Percentiles rank a stretch among this genome's conserved stretches.
phyloP scores from a whole-genome alignment of 306 rosid genomes.

The Malus sieversii region DNA sequence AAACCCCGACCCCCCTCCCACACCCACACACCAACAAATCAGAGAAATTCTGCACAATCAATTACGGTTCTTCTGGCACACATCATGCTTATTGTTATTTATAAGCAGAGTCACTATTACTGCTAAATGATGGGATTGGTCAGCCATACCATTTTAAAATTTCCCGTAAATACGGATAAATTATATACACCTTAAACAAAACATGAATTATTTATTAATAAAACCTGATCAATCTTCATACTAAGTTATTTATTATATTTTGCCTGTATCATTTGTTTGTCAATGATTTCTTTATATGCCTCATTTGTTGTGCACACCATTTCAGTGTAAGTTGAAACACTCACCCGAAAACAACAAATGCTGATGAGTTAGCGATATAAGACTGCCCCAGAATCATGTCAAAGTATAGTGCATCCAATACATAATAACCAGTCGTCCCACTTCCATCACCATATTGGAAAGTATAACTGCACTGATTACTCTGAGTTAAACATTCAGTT shows the following conservation, averaged over 20 bases:
- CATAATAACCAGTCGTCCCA: constrained; percentile 75
- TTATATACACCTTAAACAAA: neutral
- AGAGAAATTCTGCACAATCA: neutral
- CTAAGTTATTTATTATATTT: neutral
- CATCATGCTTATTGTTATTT: neutral
- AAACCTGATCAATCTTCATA: neutral
- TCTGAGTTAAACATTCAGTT: constrained; percentile 55
- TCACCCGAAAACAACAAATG: constrained; percentile 83
- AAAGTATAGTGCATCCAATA: constrained; percentile 60
- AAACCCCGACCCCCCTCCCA: too few species aligned
- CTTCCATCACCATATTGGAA: constrained; percentile 90
- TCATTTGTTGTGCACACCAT: neutral
- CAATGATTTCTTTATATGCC: neutral
- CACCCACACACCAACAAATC: neutral
- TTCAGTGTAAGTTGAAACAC: constrained; percentile 20
- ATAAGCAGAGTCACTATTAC: neutral
- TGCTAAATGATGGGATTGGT: neutral
- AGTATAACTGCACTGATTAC: constrained; percentile 70
- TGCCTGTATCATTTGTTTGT: constrained; percentile 4
- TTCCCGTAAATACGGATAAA: neutral
- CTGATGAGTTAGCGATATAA: constrained; percentile 48
- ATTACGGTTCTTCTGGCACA: neutral
- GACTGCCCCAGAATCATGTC: constrained; percentile 73
- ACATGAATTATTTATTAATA: neutral
- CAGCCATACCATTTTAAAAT: neutral